These are phyloP conservation scores for Tritrichomonas musculus DNA, from an alignment of 208 protist species.

Conservation along the genomic window DNA sequence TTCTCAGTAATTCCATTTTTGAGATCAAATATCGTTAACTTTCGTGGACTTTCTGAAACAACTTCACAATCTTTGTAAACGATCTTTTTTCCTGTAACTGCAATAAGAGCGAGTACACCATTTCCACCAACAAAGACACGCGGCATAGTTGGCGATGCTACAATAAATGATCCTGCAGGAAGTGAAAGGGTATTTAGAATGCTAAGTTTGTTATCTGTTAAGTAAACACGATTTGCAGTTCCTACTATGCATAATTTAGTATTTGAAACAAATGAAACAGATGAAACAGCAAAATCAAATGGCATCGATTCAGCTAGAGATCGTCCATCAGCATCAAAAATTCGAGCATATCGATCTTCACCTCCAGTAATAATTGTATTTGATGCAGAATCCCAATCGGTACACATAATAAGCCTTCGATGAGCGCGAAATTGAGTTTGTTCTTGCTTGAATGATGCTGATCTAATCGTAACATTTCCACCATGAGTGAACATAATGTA, in stretches of 20 bases:
- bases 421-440: background rate
- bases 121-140: background rate
- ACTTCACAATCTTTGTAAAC: conserved; percentile 23
- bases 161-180: background rate
- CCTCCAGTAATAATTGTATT: background rate
- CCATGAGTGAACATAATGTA: conserved; percentile 17
- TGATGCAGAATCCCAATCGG: background rate
- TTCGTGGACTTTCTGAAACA: background rate
- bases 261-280: background rate
- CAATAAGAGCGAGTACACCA: background rate
- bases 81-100: background rate
- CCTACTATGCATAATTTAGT: background rate
- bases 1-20: conserved; percentile 20
- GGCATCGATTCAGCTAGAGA: background rate
- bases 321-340: background rate
- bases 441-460: conserved; percentile 31
- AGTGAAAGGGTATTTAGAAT: background rate
- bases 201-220: background rate
- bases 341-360: background rate
- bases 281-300: conserved; percentile 23
- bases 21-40: background rate
- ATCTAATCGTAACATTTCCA: background rate
- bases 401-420: background rate
- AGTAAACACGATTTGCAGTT: background rate
- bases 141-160: background rate